Base-by-base conservation (phyloP, 805 yeast species). In the Starmerella apis region DNA sequence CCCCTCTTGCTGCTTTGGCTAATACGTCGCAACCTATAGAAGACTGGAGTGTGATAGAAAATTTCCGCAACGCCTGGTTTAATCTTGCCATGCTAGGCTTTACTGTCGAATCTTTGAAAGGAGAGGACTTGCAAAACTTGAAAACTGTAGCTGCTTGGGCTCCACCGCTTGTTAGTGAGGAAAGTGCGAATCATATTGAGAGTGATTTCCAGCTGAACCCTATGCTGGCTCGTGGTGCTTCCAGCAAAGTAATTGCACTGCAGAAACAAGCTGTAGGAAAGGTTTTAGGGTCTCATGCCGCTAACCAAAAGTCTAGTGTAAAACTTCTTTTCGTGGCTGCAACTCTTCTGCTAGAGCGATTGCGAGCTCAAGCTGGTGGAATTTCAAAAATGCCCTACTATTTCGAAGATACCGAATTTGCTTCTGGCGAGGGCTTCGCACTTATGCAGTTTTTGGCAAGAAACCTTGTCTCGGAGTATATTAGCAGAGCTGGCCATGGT, bases 1-100 rank as follows among this genome's bases (percentile, higher is more conserved):
- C 71, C 35, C 95, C 96, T 0, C 71, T 90, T 52, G 92, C 96
- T 0, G 72, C 71, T 22, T 66, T 88, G 35, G 43, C 43, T 16
- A 10, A 36, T 8, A 61, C 14, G 39, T 58, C 59, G 64, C 41
- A 24, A 4, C 50, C 46, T 5, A 16, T 60, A 8, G 30, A 36
- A 19, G 77, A 81, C 55, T 76, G 77, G 35, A 69, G 68, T 1
- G 68, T 78, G 1, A 68, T 79, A 43, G 72, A 75, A 42, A 69
- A 80, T 52, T 86, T 90, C 70, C 76, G 94, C 61, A 83, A 92
- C 65, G 79, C 86, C 39, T 92, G 99, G 99, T 86, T 86, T 65
- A 92, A 90, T 61, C 71, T 92, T 73, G 90, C 81, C 3, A 83
- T 88, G 24, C 95, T 92, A 65, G 98, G 98, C 0, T 86, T 80